Evolutionary conservation across 1,284 basidiomycete genomes (phyloP), one percentile per base, ranked within the genome.

Genomic region (Pseudozyma pruni): DNA sequence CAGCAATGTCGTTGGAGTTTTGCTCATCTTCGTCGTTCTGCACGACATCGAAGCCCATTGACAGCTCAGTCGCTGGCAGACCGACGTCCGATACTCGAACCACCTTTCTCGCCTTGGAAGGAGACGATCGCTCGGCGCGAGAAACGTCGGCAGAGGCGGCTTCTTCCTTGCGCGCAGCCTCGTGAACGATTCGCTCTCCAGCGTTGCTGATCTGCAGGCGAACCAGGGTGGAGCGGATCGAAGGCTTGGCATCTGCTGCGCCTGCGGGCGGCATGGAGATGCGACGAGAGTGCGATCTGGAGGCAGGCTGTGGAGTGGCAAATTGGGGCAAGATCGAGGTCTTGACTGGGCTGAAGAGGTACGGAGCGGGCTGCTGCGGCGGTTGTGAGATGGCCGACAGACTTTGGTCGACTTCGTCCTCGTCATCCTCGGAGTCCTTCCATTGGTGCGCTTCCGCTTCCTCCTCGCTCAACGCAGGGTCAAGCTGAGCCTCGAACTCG

Each of bases 341-440:
- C 38, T 63, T 63, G 43, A 70, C 67, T 5, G 67, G 67, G 45
- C 68, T 61, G 41, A 61, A 64, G 37, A 14, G 22, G 32, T 59
- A 46, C 0, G 19, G 40, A 8, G 48, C 43, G 14, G 56, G 25
- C 25, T 48, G 55, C 32, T 31, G 38, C 23, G 54, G 47, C 13
- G 59, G 51, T 4, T 50, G 55, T 20, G 54, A 55, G 38, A 51
- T 39, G 19, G 58, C 32, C 14, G 60, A 63, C 19, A 72, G 48
- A 32, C 69, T 72, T 17, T 66, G 53, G 39, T 72, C 69, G 14
- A 72, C 63, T 56, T 67, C 62, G 35, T 67, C 69, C 34, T 72
- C 69, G 34, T 72, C 68, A 0, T 71, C 63, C 2, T 63, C 60
- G 7, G 39, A 39, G 34, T 53, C 60, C 20, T 45, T 51, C 52